A percentile compares a stretch with the other conserved stretches of the same genome.
phyloP scores from a whole-genome alignment of 2,329 filamentous ascomycete genomes.

The Colletotrichum gigasporum region DNA sequence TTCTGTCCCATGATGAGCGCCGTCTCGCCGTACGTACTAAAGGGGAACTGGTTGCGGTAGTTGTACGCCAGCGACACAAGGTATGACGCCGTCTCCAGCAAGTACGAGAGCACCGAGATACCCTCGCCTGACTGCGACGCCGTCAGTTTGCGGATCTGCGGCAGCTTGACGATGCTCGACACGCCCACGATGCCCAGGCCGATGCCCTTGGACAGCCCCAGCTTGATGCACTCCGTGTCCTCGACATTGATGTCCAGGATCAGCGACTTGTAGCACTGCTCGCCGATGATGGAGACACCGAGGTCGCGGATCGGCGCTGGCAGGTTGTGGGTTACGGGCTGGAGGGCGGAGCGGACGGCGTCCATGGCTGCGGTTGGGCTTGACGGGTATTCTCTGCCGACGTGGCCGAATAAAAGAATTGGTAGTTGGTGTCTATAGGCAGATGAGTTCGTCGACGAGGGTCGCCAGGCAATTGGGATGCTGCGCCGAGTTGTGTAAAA shows the following conservation, averaged over 20 bases:
- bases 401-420: neutral
- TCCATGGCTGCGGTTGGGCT: conserved; percentile 59
- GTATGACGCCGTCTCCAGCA: conserved; percentile 89
- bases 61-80: conserved; percentile 94
- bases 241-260: conserved; percentile 85
- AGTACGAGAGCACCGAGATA: conserved; percentile 88
- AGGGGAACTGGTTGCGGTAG: conserved; percentile 88
- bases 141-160: conserved; percentile 93
- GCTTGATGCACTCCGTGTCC: conserved; percentile 82
- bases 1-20: conserved; percentile 93
- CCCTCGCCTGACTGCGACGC: conserved; percentile 82
- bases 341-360: conserved; percentile 66
- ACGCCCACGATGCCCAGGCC: conserved; percentile 94
- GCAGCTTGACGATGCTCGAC: conserved; percentile 92
- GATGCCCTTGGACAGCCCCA: conserved; percentile 90
- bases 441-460: neutral
- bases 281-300: conserved; percentile 82
- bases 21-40: conserved; percentile 96
- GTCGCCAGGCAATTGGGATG: neutral
- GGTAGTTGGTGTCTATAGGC: no score
- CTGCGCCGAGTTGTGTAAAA: neutral
- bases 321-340: conserved; percentile 77
- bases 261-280: conserved; percentile 84
- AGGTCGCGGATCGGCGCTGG: conserved; percentile 79
- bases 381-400: neutral